Evolutionary conservation across 305 asterid genomes (phyloP).

Genomic region (Solanum hybrid): DNA sequence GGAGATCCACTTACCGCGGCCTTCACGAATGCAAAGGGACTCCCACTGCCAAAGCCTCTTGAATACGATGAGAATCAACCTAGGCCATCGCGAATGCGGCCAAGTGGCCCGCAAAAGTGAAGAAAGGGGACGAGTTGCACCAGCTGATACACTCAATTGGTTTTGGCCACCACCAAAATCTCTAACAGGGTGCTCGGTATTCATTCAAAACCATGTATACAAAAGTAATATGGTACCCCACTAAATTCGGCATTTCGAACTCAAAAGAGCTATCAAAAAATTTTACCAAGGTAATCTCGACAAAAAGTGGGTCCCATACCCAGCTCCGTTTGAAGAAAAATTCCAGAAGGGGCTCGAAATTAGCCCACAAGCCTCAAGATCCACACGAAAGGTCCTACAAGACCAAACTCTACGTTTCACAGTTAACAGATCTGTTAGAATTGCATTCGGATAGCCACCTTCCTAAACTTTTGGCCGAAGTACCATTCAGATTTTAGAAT

Average conservation of each 20-base stretch:
- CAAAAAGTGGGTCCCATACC: neutral
- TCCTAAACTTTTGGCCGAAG: neutral
- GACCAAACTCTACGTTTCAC: neutral
- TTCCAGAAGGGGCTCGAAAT: neutral
- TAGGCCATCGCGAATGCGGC: neutral
- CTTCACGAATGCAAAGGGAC: too few species aligned
- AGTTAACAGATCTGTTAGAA: neutral
- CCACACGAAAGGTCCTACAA: neutral
- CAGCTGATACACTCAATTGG: neutral
- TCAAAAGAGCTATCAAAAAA: neutral
- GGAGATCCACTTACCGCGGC: too few species aligned
- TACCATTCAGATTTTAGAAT: neutral
- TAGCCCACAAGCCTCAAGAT: neutral
- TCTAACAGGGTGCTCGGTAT: neutral
- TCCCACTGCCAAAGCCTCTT: too few species aligned
- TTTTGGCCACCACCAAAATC: neutral
- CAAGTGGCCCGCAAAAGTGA: neutral
- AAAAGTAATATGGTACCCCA: neutral
- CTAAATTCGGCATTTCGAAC: too few species aligned
- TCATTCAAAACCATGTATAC: neutral
- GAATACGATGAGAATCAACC: neutral
- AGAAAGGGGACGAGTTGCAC: neutral
- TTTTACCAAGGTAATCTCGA: neutral
- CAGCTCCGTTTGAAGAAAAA: too few species aligned
- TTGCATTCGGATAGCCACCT: neutral